phyloP scores from a whole-genome alignment of 1,284 basidiomycete species.

The Leccinum huronense region DNA sequence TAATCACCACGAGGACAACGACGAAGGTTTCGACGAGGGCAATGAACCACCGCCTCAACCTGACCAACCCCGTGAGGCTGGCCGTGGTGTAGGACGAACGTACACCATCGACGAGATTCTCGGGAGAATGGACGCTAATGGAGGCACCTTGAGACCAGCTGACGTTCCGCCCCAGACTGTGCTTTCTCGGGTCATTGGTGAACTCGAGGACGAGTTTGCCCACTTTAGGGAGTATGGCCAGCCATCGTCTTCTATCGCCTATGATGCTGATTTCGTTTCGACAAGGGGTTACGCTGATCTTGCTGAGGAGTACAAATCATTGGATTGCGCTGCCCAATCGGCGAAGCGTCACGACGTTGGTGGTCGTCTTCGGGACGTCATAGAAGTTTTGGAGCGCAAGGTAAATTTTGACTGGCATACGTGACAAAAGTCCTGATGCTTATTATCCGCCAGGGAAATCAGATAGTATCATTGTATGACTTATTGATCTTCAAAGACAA shows the following conservation, averaged over 20 bases:
- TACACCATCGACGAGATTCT: constrained; percentile 30
- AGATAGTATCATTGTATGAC: constrained; percentile 83
- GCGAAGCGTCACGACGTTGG: constrained; percentile 80
- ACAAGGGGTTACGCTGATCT: constrained; percentile 81
- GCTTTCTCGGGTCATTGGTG: constrained; percentile 71
- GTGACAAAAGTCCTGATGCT: constrained; percentile 3
- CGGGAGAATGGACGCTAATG: constrained; percentile 30
- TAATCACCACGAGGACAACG: constrained; percentile 8
- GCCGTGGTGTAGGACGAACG: constrained; percentile 6
- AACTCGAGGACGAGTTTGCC: constrained; percentile 87
- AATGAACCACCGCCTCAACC: constrained; percentile 5
- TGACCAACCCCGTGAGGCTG: constrained; percentile 5
- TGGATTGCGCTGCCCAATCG: constrained; percentile 80
- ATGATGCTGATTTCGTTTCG: constrained; percentile 12
- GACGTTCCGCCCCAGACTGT: constrained; percentile 78
- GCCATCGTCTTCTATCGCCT: constrained; percentile 1
- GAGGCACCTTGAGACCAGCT: constrained; percentile 22
- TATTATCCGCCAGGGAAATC: constrained; percentile 65
- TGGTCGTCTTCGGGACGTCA: constrained; percentile 82
- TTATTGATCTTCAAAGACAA: constrained; percentile 74
- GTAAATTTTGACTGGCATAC: constrained; percentile 39
- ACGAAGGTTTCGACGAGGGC: constrained; percentile 24
- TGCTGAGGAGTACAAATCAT: constrained; percentile 84
- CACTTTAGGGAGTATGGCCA: constrained; percentile 80
- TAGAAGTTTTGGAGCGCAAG: constrained; percentile 86